Evolutionary conservation across 176 grass and related monocot species (phyloP).

Genomic region (Canna indica): DNA sequence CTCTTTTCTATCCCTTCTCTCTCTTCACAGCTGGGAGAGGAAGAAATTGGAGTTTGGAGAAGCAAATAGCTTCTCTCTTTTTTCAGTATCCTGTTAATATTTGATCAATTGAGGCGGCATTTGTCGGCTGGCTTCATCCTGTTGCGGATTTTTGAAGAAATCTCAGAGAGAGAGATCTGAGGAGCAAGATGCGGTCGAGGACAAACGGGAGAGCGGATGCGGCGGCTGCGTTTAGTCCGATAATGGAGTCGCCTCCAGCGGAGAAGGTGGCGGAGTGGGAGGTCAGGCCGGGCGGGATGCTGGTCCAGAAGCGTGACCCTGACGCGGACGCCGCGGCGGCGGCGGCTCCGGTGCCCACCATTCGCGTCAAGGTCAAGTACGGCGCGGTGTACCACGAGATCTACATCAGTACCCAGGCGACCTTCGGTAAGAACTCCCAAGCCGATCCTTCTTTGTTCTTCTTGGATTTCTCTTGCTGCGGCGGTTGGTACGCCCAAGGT

Average conservation of each 20-base stretch:
- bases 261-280: slow-evolving; percentile 66
- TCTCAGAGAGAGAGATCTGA: not conserved
- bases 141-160: not conserved
- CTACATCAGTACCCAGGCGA: slow-evolving; percentile 83
- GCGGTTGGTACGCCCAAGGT: not conserved
- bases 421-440: slow-evolving; percentile 42
- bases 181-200: slow-evolving; percentile 8
- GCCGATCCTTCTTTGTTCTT: not conserved
- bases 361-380: slow-evolving; percentile 79
- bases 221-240: not conserved
- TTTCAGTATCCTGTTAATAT: not conserved
- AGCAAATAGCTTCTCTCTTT: not conserved
- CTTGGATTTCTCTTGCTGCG: not conserved
- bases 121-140: not conserved
- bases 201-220: not conserved
- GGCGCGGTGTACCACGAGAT: slow-evolving; percentile 74
- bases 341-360: slow-evolving; percentile 58
- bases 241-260: slow-evolving; percentile 6
- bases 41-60: not conserved
- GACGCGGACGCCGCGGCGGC: slow-evolving; percentile 26
- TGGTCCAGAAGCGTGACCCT: slow-evolving; percentile 73
- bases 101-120: not conserved
- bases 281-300: slow-evolving; percentile 83
- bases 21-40: not conserved
- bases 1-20: not conserved